Conservation (phyloP, 2,329 filamentous ascomycete genomes). For the Gnomoniopsis sp. region DNA sequence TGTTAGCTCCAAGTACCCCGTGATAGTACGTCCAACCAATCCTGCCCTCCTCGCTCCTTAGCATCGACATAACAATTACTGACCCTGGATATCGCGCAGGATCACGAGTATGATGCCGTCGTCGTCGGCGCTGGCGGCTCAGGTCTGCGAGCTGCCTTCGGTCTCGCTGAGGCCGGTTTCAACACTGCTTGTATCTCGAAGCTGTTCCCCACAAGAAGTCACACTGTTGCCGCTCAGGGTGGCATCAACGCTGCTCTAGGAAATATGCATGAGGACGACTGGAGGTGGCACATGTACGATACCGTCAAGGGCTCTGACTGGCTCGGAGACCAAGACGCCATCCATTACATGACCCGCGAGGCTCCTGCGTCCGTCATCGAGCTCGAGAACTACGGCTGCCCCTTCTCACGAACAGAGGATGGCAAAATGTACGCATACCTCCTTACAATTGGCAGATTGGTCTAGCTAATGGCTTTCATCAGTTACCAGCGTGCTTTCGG, state of each 20-base stretch:
- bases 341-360: constrained; percentile 98
- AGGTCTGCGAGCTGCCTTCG: constrained; percentile 78
- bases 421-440: constrained; percentile 72
- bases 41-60: constrained; percentile 5
- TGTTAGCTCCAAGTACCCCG: constrained; percentile 85
- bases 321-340: constrained; percentile 95
- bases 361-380: constrained; percentile 89
- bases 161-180: constrained; percentile 80
- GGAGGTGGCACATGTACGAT: constrained; percentile 99
- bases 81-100: constrained; percentile 45
- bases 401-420: constrained; percentile 93
- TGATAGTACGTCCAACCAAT: constrained; percentile 67
- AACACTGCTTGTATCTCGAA: constrained; percentile 87
- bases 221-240: constrained; percentile 79
- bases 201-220: constrained; percentile 80
- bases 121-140: constrained; percentile 84
- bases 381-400: constrained; percentile 95
- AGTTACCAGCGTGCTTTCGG: constrained; percentile 98
- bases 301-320: constrained; percentile 97
- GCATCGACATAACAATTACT: constrained; percentile 13
- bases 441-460: not conserved
- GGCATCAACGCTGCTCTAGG: constrained; percentile 86
- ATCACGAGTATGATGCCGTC: constrained; percentile 98
- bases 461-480: constrained; percentile 23
- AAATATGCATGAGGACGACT: constrained; percentile 98